phyloP scores from a whole-genome alignment of 495 filamentous ascomycete species.

The Penicillium herquei region DNA sequence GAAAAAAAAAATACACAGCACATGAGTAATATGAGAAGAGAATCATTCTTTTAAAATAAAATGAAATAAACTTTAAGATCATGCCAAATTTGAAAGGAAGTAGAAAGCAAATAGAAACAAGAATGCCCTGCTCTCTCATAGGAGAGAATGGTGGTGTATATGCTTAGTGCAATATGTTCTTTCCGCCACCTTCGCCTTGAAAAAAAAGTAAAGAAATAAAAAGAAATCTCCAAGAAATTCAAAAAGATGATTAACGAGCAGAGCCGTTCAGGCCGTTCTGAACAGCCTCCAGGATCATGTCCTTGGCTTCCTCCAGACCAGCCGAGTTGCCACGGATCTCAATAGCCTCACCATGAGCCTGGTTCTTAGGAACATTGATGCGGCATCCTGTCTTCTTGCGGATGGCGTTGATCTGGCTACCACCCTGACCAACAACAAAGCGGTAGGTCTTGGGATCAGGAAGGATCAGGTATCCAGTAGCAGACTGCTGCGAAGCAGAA shows the following conservation, averaged over 20 bases:
- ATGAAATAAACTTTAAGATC: constrained; percentile 16
- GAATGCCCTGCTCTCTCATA: constrained; percentile 11
- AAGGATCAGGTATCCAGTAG: constrained; percentile 81
- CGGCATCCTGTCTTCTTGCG: constrained; percentile 88
- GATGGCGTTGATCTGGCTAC: constrained; percentile 87
- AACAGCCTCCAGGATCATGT: constrained; percentile 83
- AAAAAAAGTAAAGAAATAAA: neutral
- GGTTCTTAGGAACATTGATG: constrained; percentile 85
- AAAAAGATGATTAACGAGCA: constrained; percentile 18
- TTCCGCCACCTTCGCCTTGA: constrained; percentile 3
- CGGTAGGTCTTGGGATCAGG: constrained; percentile 88
- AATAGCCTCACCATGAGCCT: constrained; percentile 77
- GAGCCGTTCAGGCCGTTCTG: constrained; percentile 37
- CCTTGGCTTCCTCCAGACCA: constrained; percentile 82
- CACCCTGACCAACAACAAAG: constrained; percentile 84
- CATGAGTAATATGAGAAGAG: constrained; percentile 9
- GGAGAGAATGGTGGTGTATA: constrained; percentile 14
- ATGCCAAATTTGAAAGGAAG: constrained; percentile 5
- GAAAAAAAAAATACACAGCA: neutral
- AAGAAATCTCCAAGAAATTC: neutral
- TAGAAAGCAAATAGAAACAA: constrained; percentile 17
- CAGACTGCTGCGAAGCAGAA: constrained; percentile 66
- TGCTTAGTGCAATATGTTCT: constrained; percentile 19
- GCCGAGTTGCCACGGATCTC: constrained; percentile 77
- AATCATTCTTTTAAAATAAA: constrained; percentile 19